Percentiles rank a stretch among this genome's conserved stretches.
These are phyloP conservation scores for Fraxinus velutina DNA, from an alignment of 305 asterid genomes.

Conservation along the genomic window DNA sequence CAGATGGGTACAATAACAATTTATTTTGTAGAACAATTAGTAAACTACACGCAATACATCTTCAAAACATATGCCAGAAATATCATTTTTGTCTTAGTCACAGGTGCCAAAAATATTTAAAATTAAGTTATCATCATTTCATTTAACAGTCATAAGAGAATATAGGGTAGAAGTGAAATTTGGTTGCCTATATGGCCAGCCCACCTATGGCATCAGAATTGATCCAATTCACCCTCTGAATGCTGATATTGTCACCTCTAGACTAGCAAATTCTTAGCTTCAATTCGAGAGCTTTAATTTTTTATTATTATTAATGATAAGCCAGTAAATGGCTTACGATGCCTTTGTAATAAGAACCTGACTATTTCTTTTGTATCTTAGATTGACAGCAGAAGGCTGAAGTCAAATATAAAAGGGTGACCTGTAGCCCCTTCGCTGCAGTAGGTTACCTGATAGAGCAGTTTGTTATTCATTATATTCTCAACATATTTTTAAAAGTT, in stretches of 20 bases:
- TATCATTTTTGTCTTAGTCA: not conserved
- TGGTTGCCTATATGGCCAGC: not conserved
- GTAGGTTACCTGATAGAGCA: not conserved
- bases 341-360: not conserved
- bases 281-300: not conserved
- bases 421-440: not conserved
- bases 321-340: not conserved
- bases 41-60: not conserved
- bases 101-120: not conserved
- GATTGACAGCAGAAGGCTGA: not conserved
- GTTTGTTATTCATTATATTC: not conserved
- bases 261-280: not conserved
- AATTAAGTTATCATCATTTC: not conserved
- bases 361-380: not conserved
- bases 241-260: not conserved
- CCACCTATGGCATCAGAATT: not conserved
- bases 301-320: not conserved
- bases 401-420: not conserved
- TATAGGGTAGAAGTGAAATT: not conserved
- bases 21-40: not conserved
- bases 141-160: not conserved
- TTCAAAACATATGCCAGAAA: not conserved
- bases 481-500: not conserved
- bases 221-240: not conserved
- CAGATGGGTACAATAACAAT: conserved; percentile 5